A percentile compares a stretch with the other conserved stretches of the same genome.
Evolutionary conservation across 2,329 filamentous ascomycete genomes (phyloP).

Genomic region (Ophiostoma perfectum): DNA sequence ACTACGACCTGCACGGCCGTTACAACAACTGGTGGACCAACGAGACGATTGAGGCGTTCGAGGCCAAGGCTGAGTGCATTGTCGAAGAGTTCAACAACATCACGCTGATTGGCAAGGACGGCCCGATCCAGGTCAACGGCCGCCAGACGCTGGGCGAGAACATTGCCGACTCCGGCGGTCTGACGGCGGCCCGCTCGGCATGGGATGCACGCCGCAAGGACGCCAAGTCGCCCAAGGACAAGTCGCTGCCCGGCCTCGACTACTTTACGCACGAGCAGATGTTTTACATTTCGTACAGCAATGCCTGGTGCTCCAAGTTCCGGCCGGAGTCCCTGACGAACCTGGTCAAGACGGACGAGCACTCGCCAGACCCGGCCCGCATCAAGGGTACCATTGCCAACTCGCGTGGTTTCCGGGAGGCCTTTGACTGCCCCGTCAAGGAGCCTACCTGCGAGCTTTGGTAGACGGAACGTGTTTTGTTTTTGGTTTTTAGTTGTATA

Average conservation of each 20-base stretch:
- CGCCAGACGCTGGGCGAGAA: constrained; percentile 62
- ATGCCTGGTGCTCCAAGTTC: constrained; percentile 62
- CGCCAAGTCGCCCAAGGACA: constrained; percentile 25
- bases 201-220: constrained; percentile 54
- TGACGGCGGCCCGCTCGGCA: constrained; percentile 57
- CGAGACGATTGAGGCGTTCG: constrained; percentile 52
- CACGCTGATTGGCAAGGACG: constrained; percentile 52
- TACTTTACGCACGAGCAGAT: constrained; percentile 61
- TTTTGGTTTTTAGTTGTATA: not conserved
- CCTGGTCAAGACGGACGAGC: constrained; percentile 57
- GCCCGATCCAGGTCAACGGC: constrained; percentile 57
- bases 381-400: constrained; percentile 61
- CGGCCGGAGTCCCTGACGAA: constrained; percentile 53
- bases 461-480: constrained; percentile 36
- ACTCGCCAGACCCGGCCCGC: constrained; percentile 59
- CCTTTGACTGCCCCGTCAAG: constrained; percentile 60
- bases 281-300: constrained; percentile 62
- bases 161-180: constrained; percentile 64
- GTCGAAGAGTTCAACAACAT: constrained; percentile 61
- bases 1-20: constrained; percentile 60
- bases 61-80: constrained; percentile 58
- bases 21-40: constrained; percentile 64
- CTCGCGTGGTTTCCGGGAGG: constrained; percentile 60
- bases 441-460: constrained; percentile 65
- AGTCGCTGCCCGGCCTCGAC: constrained; percentile 54